These are phyloP conservation scores for Botrytis hyacinthi DNA, from an alignment of 2,329 filamentous ascomycete species.

Conservation along the genomic window DNA sequence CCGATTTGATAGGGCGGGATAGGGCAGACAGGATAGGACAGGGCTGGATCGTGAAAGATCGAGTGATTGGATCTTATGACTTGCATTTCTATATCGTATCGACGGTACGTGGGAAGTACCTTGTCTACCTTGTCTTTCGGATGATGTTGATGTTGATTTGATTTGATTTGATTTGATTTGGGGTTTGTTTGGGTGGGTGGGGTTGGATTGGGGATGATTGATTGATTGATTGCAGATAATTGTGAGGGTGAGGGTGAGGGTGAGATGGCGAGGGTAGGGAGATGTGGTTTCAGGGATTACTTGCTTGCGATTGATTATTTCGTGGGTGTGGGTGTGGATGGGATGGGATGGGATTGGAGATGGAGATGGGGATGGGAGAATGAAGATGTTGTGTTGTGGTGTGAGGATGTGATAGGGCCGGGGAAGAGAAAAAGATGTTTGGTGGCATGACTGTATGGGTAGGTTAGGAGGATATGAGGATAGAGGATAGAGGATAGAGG, in stretches of 20 bases:
- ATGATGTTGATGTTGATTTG: no score
- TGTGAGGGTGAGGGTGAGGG: no score
- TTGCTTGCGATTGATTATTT: neutral
- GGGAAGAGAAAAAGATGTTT: neutral
- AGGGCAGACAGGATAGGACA: slow-evolving; percentile 7
- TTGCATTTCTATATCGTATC: neutral
- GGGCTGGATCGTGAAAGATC: slow-evolving; percentile 13
- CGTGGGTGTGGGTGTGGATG: neutral
- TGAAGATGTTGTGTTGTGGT: neutral
- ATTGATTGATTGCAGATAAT: no score
- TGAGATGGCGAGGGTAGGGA: neutral
- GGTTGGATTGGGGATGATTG: no score
- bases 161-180: no score
- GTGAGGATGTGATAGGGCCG: neutral
- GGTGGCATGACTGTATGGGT: neutral
- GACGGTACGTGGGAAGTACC: no score
- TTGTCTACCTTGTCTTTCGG: no score
- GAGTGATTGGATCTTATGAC: slow-evolving; percentile 21
- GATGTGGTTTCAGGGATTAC: neutral
- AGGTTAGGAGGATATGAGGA: no score
- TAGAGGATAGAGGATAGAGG: no score
- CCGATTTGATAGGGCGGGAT: slow-evolving; percentile 6
- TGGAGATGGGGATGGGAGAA: neutral
- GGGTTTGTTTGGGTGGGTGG: neutral
- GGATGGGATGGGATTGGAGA: neutral